phyloP scores from a whole-genome alignment of 768 basidiomycete species.

The Tubosaeta sp. region DNA sequence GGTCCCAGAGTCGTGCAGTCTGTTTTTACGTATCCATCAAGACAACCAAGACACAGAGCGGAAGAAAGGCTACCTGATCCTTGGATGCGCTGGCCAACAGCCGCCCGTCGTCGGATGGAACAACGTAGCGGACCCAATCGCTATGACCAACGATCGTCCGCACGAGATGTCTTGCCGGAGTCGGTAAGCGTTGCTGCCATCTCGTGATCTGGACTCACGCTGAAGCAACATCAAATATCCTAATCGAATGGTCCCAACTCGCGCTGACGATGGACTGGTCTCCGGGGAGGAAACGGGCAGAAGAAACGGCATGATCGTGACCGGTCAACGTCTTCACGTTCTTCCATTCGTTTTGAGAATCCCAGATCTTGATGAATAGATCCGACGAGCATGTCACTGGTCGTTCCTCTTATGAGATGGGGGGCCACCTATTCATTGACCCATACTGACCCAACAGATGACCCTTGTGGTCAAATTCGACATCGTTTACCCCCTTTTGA shows the following conservation, averaged over 20 bases:
- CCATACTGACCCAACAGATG: constrained; percentile 61
- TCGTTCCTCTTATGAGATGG: constrained; percentile 2
- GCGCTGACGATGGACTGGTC: constrained; percentile 83
- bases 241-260: constrained; percentile 82
- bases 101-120: constrained; percentile 68
- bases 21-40: constrained; percentile 25
- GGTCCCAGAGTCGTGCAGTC: constrained; percentile 79
- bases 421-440: neutral
- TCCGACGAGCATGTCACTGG: constrained; percentile 70
- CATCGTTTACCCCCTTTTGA: constrained; percentile 83
- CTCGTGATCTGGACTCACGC: constrained; percentile 49
- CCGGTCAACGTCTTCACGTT: constrained; percentile 83
- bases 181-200: constrained; percentile 7
- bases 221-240: constrained; percentile 82
- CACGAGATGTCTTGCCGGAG: constrained; percentile 55
- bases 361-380: constrained; percentile 91
- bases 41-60: neutral
- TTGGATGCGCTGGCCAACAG: constrained; percentile 78
- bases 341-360: constrained; percentile 85
- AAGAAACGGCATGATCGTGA: constrained; percentile 89
- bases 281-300: constrained; percentile 78
- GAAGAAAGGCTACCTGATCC: constrained; percentile 62
- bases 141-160: constrained; percentile 73
- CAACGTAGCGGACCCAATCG: constrained; percentile 78
- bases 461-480: constrained; percentile 86